Evolutionary conservation across 495 filamentous ascomycete genomes (phyloP), one percentile per base, ranked within the genome.

Genomic region (Parathielavia hyrcaniae): DNA sequence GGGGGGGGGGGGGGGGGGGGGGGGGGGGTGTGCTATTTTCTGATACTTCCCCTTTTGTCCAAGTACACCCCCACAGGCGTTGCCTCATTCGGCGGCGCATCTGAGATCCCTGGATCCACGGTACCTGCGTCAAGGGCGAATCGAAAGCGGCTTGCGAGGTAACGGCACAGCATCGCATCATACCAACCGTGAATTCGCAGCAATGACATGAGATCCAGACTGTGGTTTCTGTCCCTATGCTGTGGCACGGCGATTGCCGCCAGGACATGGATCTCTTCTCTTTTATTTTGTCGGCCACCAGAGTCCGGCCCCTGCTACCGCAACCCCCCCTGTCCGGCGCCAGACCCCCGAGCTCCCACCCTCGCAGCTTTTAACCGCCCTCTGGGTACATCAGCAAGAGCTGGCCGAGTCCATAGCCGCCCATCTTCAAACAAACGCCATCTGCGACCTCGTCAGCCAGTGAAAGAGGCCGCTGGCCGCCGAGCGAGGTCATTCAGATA

Each of bases 341-440:
- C 58, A 56, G 41, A 48, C 60, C 36, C 58, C 51, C 44, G 51
- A 32, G 43, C 48, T 34, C n/a, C n/a, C n/a, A n/a, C n/a, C n/a
- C 59, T 53, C 38, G 61, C 57, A 64, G 56, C 61, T 51, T 50
- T 68, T 76, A 75, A 63, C 75, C 75, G 73, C 73, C 73, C 68
- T 73, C 67, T 66, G 58, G 64, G 57, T 56, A 61, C 57, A 60
- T 62, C 64, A 64, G 61, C 23, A 55, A 46, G 35, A 56, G 45
- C 34, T 56, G 62, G 66, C 56, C 69, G 16, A 32, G 48, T 68
- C 66, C 55, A 68, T 78, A 78, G 70, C 76, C 76, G 76, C 76
- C 76, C 71, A 61, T 60, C 71, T 73, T 67, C 73, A 77, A 68
- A 78, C 70, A 77, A 64, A 75, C 76, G 76, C 76, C 74, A 72